Evolutionary conservation across 2,329 filamentous ascomycete genomes (phyloP).

Genomic region (Atkinsonella hypoxylon): DNA sequence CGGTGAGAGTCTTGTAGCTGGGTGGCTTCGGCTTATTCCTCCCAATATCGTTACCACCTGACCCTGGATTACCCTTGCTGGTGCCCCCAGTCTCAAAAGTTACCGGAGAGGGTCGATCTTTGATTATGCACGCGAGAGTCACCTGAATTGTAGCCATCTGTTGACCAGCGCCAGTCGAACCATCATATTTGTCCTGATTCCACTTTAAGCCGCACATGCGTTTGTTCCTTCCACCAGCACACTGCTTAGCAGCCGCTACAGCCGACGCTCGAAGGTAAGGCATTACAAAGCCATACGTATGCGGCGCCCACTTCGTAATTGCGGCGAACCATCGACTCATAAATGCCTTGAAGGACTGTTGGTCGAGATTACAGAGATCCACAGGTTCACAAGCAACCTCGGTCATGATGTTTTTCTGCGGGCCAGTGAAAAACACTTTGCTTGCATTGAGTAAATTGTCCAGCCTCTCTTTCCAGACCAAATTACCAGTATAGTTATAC

Average conservation of each 20-base stretch:
- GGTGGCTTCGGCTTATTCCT: slow-evolving; percentile 18
- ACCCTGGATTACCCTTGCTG: slow-evolving; percentile 33
- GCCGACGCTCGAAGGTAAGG: slow-evolving; percentile 43
- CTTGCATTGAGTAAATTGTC: slow-evolving; percentile 43
- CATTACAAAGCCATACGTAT: slow-evolving; percentile 40
- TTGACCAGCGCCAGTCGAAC: slow-evolving; percentile 51
- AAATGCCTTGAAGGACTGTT: slow-evolving; percentile 54
- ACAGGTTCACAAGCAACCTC: slow-evolving; percentile 55
- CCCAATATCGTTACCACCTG: slow-evolving; percentile 34
- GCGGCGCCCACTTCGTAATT: slow-evolving; percentile 51
- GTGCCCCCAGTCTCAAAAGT: slow-evolving; percentile 46
- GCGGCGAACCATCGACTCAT: slow-evolving; percentile 49
- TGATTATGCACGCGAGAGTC: slow-evolving; percentile 48
- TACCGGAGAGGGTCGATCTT: slow-evolving; percentile 28
- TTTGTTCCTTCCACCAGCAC: slow-evolving; percentile 42
- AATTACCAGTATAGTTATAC: slow-evolving; percentile 47
- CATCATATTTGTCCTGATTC: slow-evolving; percentile 45
- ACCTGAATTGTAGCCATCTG: slow-evolving; percentile 60
- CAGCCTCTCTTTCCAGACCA: slow-evolving; percentile 45
- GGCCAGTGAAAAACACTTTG: slow-evolving; percentile 41
- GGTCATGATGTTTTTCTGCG: slow-evolving; percentile 44
- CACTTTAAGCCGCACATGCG: slow-evolving; percentile 50
- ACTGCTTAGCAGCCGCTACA: slow-evolving; percentile 43
- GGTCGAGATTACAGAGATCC: slow-evolving; percentile 48
- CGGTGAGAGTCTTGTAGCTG: slow-evolving; percentile 25